A percentile compares a stretch with the other conserved stretches of the same genome.
Evolutionary conservation across 2,329 filamentous ascomycete species (phyloP).

Genomic region (Verticillium nubilum): DNA sequence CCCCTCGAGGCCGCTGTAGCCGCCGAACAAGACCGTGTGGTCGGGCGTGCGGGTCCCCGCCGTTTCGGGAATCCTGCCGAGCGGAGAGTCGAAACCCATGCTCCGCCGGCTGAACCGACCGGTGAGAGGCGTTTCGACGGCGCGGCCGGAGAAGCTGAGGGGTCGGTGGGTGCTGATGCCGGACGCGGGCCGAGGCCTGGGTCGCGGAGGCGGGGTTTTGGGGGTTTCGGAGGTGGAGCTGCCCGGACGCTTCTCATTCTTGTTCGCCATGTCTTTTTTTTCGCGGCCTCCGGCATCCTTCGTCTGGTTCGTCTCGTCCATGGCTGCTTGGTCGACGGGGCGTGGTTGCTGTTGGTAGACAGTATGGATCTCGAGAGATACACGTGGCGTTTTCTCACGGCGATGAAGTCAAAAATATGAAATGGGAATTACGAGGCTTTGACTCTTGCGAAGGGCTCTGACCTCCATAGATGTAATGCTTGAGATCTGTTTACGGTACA

Average conservation of each 20-base stretch:
- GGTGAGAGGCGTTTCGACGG: neutral
- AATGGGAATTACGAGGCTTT: neutral
- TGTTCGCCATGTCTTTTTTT: neutral
- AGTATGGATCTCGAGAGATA: too few species aligned
- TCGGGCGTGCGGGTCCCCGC: neutral
- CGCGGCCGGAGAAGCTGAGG: neutral
- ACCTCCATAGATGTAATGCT: neutral
- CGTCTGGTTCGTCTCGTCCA: neutral
- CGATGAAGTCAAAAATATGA: neutral
- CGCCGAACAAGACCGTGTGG: neutral
- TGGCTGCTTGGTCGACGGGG: neutral
- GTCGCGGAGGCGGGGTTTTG: neutral
- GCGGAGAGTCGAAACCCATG: neutral
- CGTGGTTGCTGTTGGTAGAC: neutral
- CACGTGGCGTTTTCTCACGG: too few species aligned
- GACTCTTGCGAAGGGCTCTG: neutral
- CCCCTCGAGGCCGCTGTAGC: neutral
- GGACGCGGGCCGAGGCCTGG: neutral
- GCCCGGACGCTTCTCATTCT: neutral
- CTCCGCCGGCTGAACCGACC: neutral
- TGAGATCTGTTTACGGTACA: neutral
- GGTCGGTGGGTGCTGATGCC: neutral
- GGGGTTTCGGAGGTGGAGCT: neutral
- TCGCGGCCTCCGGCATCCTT: neutral
- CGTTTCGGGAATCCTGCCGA: neutral